These are phyloP conservation scores for Metarhizium guizhouense DNA, from an alignment of 2,329 filamentous ascomycete genomes.

Conservation along the genomic window DNA sequence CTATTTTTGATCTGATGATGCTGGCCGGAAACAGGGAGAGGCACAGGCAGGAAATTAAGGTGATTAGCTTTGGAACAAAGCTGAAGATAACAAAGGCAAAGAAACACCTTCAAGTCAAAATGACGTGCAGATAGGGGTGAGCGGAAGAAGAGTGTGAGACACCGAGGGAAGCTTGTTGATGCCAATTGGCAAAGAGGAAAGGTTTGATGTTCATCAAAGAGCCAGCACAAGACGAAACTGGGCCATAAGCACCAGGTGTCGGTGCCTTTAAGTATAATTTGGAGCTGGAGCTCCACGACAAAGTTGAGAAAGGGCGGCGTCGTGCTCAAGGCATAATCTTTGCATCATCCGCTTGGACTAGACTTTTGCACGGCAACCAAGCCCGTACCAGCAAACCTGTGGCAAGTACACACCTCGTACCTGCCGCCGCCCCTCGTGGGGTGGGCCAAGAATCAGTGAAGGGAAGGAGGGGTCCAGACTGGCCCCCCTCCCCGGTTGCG, in stretches of 20 bases:
- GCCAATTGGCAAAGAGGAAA: constrained; percentile 4
- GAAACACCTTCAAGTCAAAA: background rate
- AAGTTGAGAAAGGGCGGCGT: background rate
- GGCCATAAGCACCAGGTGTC: constrained; percentile 1
- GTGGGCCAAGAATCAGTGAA: constrained; percentile 2
- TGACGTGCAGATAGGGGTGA: background rate
- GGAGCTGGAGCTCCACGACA: background rate
- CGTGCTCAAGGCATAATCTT: constrained; percentile 1
- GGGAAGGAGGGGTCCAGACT: constrained; percentile 3
- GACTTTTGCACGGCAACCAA: constrained; percentile 5
- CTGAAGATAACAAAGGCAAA: background rate
- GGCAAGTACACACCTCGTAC: constrained; percentile 10
- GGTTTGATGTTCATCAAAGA: background rate
- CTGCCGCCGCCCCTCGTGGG: constrained; percentile 8
- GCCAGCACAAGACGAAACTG: background rate
- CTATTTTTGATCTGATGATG: background rate
- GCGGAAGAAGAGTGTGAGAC: constrained; percentile 1
- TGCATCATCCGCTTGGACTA: constrained; percentile 4
- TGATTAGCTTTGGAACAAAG: background rate
- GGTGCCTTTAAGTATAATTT: constrained; percentile 10
- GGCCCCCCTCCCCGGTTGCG: background rate
- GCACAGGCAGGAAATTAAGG: background rate
- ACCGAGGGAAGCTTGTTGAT: background rate
- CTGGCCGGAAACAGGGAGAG: background rate
- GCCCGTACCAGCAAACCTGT: constrained; percentile 3